A percentile compares a stretch with the other conserved stretches of the same genome.
Conservation (phyloP, 2,329 filamentous ascomycete genomes). For the Botrytis deweyae region DNA sequence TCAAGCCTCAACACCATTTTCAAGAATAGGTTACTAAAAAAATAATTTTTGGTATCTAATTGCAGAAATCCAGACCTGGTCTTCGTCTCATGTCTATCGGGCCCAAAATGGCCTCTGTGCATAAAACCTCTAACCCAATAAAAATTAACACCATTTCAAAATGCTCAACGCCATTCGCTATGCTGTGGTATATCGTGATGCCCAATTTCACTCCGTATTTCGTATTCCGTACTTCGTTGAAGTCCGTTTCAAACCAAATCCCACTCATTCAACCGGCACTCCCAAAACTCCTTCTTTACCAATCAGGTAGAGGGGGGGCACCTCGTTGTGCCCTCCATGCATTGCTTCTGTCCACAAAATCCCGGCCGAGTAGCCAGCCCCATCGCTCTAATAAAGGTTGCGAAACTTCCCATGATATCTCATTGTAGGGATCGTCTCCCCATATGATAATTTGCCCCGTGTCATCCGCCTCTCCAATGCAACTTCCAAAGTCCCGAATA, state of each 20-base stretch:
- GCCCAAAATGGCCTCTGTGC: background rate
- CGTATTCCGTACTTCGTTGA: background rate
- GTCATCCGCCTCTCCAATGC: conserved; percentile 41
- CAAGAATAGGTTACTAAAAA: background rate
- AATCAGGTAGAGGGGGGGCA: conserved; percentile 40
- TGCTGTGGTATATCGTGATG: conserved; percentile 4
- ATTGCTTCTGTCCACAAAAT: conserved; percentile 44
- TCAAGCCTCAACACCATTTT: background rate
- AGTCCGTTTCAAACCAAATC: background rate
- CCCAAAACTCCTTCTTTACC: conserved; percentile 26
- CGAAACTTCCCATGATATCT: conserved; percentile 47
- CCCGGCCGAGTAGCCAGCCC: conserved; percentile 43
- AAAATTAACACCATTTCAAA: background rate
- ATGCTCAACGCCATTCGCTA: conserved; percentile 17
- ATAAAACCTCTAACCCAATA: background rate
- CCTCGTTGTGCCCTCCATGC: conserved; percentile 45
- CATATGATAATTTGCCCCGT: conserved; percentile 45
- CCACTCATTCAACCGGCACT: background rate
- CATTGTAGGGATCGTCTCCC: conserved; percentile 45
- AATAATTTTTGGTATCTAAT: background rate
- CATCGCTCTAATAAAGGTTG: conserved; percentile 42
- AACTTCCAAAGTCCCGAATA: conserved; percentile 42
- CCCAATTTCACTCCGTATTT: background rate
- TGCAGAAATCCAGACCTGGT: background rate
- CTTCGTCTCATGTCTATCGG: background rate